A percentile compares a stretch with the other conserved stretches of the same genome.
Evolutionary conservation across 768 basidiomycete species (phyloP).

Genomic region (Calvatia gigantea): DNA sequence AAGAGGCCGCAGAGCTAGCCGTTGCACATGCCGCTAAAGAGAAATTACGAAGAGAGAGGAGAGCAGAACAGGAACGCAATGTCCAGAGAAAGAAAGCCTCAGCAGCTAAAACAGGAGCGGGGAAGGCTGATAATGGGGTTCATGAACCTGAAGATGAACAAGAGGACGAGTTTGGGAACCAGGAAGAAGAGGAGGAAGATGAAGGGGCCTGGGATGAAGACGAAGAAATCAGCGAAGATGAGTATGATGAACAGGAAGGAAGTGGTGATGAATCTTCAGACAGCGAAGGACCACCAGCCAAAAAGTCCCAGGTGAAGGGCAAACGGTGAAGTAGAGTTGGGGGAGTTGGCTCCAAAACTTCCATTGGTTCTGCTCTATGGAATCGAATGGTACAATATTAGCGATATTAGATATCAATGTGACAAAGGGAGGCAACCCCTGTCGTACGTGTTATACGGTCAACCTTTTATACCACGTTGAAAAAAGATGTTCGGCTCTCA

Average conservation of each 20-base stretch:
- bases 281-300: conserved; percentile 43
- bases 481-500: conserved; percentile 56
- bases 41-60: conserved; percentile 68
- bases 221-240: conserved; percentile 60
- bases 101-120: conserved; percentile 24
- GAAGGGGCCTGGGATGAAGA: conserved; percentile 47
- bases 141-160: conserved; percentile 27
- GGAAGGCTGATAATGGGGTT: conserved; percentile 27
- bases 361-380: conserved; percentile 12
- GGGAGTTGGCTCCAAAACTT: conserved; percentile 12
- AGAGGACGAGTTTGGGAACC: conserved; percentile 37
- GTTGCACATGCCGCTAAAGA: conserved; percentile 76
- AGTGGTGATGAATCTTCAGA: conserved; percentile 47
- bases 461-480: conserved; percentile 9
- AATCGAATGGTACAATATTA: background rate
- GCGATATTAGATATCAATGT: background rate
- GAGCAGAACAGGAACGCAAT: conserved; percentile 90
- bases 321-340: conserved; percentile 34
- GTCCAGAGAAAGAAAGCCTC: conserved; percentile 75
- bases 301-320: conserved; percentile 50
- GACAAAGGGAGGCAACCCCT: background rate
- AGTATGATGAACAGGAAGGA: conserved; percentile 38
- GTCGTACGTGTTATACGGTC: conserved; percentile 10
- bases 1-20: conserved; percentile 63
- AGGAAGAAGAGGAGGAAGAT: conserved; percentile 37